Evolutionary conservation across 2,329 filamentous ascomycete species (phyloP), one percentile per base, ranked within the genome.

Genomic region (Epichloe amarillans): DNA sequence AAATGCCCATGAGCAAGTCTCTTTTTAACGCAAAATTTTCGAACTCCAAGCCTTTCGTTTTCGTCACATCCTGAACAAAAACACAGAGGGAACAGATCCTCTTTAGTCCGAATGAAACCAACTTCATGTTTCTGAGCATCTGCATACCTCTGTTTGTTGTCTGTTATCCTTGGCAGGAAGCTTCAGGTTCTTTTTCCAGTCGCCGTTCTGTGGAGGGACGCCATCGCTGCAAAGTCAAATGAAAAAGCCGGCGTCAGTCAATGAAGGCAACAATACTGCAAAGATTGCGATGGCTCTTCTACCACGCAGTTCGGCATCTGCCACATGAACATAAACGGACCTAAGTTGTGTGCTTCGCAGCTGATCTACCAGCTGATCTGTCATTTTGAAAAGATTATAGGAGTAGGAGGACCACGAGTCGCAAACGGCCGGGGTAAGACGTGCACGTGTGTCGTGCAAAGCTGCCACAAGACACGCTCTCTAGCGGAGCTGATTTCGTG

Each of bases 1-100:
- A 98, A 58, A 98, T 97, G 55, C 93, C 93, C 91, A 97, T 98
- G 72, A 98, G 81, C 54, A 98, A 74, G 66, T 95, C 88, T 65
- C 93, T 80, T 74, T 95, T 95, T 61, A 98, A 84, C 58, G 86
- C 86, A 66, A 98, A 96, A 59, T 97, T 88, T 70, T 98, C 94
- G 64, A 96, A 98, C 61, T 98, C 93, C 55, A 98, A 77, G 54
- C 93, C 93, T 73, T 96, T 97, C 35, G 91, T 98, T 62, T 89
- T 90, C 52, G 91, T 97, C 55, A 98, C 94, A 86, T 98, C 93
- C 86, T 95, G 56, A 2, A 41, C 39, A n/a, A 30, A 30, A 55
- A 6, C 54, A 40, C 38, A 42, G 35, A 10, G 47, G 47, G 15
- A n/a, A 49, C 51, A 43, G 47, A 40, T 51, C 50, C 42, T 21